phyloP scores from a whole-genome alignment of 2,329 filamentous ascomycete species.

The Ceratocystis ficicola region DNA sequence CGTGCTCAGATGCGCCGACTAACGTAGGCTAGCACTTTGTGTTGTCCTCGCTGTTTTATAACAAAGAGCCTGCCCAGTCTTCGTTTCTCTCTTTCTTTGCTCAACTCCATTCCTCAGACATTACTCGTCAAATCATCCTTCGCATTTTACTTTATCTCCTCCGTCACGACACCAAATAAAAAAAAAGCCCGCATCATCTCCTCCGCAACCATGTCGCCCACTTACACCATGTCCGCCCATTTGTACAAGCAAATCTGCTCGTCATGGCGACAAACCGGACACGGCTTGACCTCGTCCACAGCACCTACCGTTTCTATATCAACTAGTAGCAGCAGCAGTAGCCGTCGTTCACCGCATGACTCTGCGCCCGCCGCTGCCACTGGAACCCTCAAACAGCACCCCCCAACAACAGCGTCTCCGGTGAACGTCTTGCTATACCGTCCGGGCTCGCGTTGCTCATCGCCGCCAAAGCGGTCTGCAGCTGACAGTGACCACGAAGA shows the following conservation, averaged over 20 bases:
- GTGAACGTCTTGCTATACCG: not conserved
- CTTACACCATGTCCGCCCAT: slow-evolving; percentile 50
- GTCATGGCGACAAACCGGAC: slow-evolving; percentile 41
- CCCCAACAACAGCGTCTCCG: slow-evolving; percentile 7
- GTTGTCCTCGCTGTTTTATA: too few species aligned
- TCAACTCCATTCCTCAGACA: too few species aligned
- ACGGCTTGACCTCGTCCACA: slow-evolving; percentile 29
- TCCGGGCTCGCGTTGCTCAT: slow-evolving; percentile 28
- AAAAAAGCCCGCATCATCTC: not conserved
- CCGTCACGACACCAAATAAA: not conserved
- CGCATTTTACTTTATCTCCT: not conserved
- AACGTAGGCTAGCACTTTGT: too few species aligned
- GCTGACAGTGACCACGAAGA: slow-evolving; percentile 20
- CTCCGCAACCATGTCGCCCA: slow-evolving; percentile 40
- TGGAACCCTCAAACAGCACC: not conserved
- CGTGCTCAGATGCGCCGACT: too few species aligned
- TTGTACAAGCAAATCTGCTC: slow-evolving; percentile 48
- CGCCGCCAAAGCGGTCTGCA: slow-evolving; percentile 26
- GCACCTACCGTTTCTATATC: slow-evolving; percentile 15
- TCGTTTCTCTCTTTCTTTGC: too few species aligned
- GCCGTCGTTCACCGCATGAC: slow-evolving; percentile 12
- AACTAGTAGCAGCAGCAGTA: slow-evolving; percentile 8
- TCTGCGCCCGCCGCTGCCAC: not conserved
- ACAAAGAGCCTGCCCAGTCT: too few species aligned
- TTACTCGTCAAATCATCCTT: not conserved